Conservation (phyloP, 148 eudicot species). For the Silene conica region DNA sequence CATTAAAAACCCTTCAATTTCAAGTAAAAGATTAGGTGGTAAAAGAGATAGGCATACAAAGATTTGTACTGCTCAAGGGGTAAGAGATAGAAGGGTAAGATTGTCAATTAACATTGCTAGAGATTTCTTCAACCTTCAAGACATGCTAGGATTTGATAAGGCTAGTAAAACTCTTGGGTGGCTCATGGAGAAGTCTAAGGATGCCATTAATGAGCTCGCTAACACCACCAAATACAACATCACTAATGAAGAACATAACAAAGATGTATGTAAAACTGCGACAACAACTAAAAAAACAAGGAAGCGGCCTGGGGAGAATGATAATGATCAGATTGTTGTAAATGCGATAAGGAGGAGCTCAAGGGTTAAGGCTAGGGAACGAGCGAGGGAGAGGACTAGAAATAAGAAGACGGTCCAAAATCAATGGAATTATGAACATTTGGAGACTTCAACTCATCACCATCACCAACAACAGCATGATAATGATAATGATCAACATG, state of each 20-base stretch:
- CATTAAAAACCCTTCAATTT: background rate
- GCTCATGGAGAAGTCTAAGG: conserved; percentile 36
- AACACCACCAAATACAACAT: background rate
- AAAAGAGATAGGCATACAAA: conserved; percentile 47
- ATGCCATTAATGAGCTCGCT: conserved; percentile 31
- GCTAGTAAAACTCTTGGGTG: conserved; percentile 47
- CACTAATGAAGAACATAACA: background rate
- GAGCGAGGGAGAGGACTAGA: conserved; percentile 31
- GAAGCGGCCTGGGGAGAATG: background rate
- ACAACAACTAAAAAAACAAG: conserved; percentile 5
- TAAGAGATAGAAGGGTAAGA: conserved; percentile 44
- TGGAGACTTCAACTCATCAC: background rate
- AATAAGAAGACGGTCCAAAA: conserved; percentile 15
- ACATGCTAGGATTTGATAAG: conserved; percentile 44
- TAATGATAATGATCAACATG: conserved; percentile 8
- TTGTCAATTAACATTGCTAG: conserved; percentile 38
- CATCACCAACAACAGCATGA: background rate
- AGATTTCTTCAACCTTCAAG: conserved; percentile 46
- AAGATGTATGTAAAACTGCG: background rate
- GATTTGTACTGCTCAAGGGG: conserved; percentile 41
- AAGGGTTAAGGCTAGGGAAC: conserved; percentile 31
- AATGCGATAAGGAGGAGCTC: background rate
- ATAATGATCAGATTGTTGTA: background rate
- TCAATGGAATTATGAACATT: background rate
- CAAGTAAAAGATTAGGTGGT: conserved; percentile 10